Conservation (phyloP, 1,139 yeast genomes). For the Groenewaldozyma sp. region DNA sequence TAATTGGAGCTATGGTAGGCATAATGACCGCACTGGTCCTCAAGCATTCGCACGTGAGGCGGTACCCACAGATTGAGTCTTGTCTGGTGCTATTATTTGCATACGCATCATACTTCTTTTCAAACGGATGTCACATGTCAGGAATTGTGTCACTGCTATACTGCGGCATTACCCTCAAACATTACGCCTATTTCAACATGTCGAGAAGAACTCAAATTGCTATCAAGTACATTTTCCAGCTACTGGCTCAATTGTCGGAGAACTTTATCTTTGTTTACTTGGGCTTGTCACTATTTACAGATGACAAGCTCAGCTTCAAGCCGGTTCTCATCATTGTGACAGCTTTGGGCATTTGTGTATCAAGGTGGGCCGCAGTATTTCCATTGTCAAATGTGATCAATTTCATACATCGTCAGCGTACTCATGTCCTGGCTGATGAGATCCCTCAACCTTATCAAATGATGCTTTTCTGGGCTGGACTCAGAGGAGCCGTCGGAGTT, state of each 20-base stretch:
- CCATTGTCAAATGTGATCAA: slow-evolving; percentile 82
- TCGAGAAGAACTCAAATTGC: slow-evolving; percentile 95
- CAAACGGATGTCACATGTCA: slow-evolving; percentile 98
- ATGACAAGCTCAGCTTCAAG: slow-evolving; percentile 88
- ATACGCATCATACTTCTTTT: slow-evolving; percentile 92
- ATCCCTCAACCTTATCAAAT: slow-evolving; percentile 93
- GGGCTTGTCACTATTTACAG: slow-evolving; percentile 90
- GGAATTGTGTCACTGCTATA: slow-evolving; percentile 92
- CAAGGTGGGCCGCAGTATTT: slow-evolving; percentile 96
- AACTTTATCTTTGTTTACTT: slow-evolving; percentile 93
- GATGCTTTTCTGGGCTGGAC: slow-evolving; percentile 99
- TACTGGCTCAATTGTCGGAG: slow-evolving; percentile 89
- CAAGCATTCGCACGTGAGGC: slow-evolving; percentile 85
- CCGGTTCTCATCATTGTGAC: slow-evolving; percentile 88
- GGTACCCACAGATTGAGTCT: slow-evolving; percentile 94
- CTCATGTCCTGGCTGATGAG: slow-evolving; percentile 55
- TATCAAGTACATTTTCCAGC: slow-evolving; percentile 85
- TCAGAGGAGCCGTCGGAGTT: slow-evolving; percentile 98
- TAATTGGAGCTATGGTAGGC: slow-evolving; percentile 85
- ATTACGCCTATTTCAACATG: slow-evolving; percentile 96
- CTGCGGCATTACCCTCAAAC: slow-evolving; percentile 94
- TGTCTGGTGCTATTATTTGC: slow-evolving; percentile 86
- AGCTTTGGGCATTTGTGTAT: slow-evolving; percentile 81
- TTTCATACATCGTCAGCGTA: slow-evolving; percentile 58
- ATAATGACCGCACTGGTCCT: slow-evolving; percentile 79